These are phyloP conservation scores for Rhizopus microsporus DNA, from an alignment of 371 early-diverging fungal species.

Conservation along the genomic window DNA sequence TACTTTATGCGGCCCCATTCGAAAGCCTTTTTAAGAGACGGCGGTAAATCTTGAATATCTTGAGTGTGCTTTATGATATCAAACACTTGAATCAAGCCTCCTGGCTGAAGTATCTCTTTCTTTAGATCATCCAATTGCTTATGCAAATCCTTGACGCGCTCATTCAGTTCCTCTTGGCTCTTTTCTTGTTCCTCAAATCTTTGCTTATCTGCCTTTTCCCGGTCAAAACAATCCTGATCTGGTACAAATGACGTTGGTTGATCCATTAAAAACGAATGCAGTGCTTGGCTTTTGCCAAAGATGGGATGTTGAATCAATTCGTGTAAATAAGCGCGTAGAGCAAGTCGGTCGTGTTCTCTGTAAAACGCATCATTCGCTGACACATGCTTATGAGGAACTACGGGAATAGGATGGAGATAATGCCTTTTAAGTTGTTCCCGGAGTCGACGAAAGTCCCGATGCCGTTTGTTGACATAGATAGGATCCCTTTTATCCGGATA, in stretches of 20 bases:
- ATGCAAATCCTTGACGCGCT: conserved; percentile 54
- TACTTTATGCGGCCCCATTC: conserved; percentile 67
- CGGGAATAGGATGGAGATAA: conserved; percentile 25
- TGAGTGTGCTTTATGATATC: conserved; percentile 45
- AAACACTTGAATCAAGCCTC: conserved; percentile 48
- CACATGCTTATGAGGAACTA: conserved; percentile 27
- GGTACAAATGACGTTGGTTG: conserved; percentile 42
- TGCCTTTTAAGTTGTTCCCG: conserved; percentile 26
- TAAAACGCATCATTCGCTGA: conserved; percentile 12
- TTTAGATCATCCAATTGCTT: conserved; percentile 54
- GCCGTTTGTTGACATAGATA: conserved; percentile 36
- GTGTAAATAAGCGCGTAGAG: conserved; percentile 48
- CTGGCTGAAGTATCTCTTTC: conserved; percentile 52
- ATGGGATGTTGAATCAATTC: conserved; percentile 29
- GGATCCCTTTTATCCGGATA: conserved; percentile 12
- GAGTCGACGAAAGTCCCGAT: conserved; percentile 41
- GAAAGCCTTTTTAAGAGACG: conserved; percentile 51
- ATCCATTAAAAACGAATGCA: conserved; percentile 46
- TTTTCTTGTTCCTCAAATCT: conserved; percentile 46
- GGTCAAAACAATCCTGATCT: conserved; percentile 41
- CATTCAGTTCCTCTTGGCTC: conserved; percentile 50
- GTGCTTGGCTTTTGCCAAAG: conserved; percentile 35
- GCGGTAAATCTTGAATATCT: conserved; percentile 48
- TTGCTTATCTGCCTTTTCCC: conserved; percentile 40
- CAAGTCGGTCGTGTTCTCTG: conserved; percentile 58